Percentiles rank a stretch among this genome's conserved stretches.
Conservation (phyloP, 129 eudicot genomes). For the Gnaphalium uliginosum region DNA sequence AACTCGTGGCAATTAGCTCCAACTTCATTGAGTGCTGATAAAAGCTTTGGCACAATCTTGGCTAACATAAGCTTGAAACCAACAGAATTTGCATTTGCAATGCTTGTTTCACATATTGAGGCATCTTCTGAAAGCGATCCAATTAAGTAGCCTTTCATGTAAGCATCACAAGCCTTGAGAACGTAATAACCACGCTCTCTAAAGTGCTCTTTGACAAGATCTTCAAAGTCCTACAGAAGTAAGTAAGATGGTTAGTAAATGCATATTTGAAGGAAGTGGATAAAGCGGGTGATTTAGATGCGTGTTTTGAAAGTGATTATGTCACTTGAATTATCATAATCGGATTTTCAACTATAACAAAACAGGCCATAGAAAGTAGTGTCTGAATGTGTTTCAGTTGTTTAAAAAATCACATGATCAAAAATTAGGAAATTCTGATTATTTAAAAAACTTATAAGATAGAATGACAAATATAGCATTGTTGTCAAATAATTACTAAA, state of each 20-base stretch:
- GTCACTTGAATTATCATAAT: background rate
- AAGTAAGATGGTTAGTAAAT: constrained; percentile 1
- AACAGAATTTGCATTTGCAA: constrained; percentile 78
- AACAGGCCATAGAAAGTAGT: no score
- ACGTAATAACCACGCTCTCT: constrained; percentile 74
- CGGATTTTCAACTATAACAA: background rate
- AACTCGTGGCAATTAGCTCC: constrained; percentile 89
- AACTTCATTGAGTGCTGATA: constrained; percentile 51
- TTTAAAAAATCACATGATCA: background rate
- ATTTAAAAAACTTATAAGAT: background rate
- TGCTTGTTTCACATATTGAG: constrained; percentile 49
- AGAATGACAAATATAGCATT: background rate
- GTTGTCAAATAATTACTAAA: background rate
- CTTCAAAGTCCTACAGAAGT: constrained; percentile 70
- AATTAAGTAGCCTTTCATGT: constrained; percentile 86
- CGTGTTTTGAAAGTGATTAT: background rate
- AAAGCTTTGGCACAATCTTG: constrained; percentile 81
- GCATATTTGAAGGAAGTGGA: background rate
- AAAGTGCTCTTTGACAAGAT: constrained; percentile 72
- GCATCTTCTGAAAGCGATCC: constrained; percentile 90
- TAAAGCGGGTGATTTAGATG: background rate
- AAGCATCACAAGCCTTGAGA: constrained; percentile 96
- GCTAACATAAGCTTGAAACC: constrained; percentile 94
- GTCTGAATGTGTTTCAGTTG: no score
- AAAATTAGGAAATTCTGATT: background rate